A percentile compares a stretch with the other conserved stretches of the same genome.
These are phyloP conservation scores for Thermomyces lanuginosus DNA, from an alignment of 2,329 filamentous ascomycete genomes.

Conservation along the genomic window DNA sequence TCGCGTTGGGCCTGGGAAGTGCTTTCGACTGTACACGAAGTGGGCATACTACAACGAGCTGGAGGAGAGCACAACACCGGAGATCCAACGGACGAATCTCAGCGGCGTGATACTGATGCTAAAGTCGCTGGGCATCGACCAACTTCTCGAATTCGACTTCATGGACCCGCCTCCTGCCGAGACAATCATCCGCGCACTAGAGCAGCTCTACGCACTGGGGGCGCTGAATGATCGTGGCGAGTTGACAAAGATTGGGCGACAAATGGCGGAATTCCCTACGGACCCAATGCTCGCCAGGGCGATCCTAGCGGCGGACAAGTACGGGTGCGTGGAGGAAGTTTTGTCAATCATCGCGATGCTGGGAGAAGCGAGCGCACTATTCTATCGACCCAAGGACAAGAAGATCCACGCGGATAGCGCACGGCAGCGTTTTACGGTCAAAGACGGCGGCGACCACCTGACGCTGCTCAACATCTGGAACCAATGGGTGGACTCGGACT, in stretches of 20 bases:
- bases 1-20: constrained; percentile 80
- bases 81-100: constrained; percentile 82
- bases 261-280: constrained; percentile 90
- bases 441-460: constrained; percentile 79
- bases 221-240: constrained; percentile 78
- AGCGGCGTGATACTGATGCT: constrained; percentile 69
- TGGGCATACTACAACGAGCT: constrained; percentile 91
- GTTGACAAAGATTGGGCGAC: constrained; percentile 74
- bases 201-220: constrained; percentile 80
- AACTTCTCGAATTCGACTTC: constrained; percentile 86
- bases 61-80: constrained; percentile 77
- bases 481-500: constrained; percentile 87
- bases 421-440: constrained; percentile 70
- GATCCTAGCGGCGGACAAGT: constrained; percentile 72
- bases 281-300: constrained; percentile 84
- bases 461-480: constrained; percentile 87
- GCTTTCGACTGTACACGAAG: constrained; percentile 84
- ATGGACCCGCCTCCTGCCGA: constrained; percentile 87
- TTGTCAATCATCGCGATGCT: constrained; percentile 91
- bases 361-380: constrained; percentile 70
- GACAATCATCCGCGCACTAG: constrained; percentile 72
- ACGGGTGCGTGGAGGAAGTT: constrained; percentile 86
- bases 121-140: constrained; percentile 80
- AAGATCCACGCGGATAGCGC: constrained; percentile 91
- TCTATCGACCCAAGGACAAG: constrained; percentile 93